These are phyloP conservation scores for Filobasidium floriforme DNA, from an alignment of 768 basidiomycete species.

Conservation along the genomic window DNA sequence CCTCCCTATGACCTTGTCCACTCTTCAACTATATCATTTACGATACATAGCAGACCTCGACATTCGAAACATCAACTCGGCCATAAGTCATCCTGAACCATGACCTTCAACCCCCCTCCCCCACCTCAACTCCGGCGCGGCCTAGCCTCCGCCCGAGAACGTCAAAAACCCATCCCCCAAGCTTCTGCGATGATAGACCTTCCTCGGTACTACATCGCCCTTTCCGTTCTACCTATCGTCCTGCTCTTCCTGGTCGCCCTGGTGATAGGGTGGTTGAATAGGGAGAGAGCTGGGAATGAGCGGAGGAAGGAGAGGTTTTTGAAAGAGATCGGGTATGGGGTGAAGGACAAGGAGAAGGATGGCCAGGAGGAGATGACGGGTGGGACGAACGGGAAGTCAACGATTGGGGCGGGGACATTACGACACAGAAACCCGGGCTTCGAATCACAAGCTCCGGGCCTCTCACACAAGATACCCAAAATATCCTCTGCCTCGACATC, in stretches of 20 bases:
- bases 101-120: neutral
- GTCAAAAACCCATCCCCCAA: neutral
- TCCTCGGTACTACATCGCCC: slow-evolving; percentile 6
- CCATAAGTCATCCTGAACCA: too few relatives aligned
- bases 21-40: too few relatives aligned
- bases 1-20: too few relatives aligned
- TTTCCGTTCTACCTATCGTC: slow-evolving; percentile 29
- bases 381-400: neutral
- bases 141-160: slow-evolving; percentile 5
- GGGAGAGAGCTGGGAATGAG: slow-evolving; percentile 28
- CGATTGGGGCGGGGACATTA: neutral
- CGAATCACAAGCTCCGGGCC: too few relatives aligned
- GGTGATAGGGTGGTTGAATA: slow-evolving; percentile 16
- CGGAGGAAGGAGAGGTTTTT: slow-evolving; percentile 28
- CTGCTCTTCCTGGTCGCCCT: slow-evolving; percentile 27
- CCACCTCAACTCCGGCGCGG: slow-evolving; percentile 15
- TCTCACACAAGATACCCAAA: too few relatives aligned
- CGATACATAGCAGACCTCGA: too few relatives aligned
- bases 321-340: slow-evolving; percentile 13
- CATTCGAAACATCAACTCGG: too few relatives aligned
- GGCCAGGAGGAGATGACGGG: neutral
- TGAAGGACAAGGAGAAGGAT: neutral
- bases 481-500: too few relatives aligned
- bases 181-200: neutral
- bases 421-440: neutral